phyloP scores from a whole-genome alignment of 495 filamentous ascomycete species.

The Chaetomidium leptoderma region DNA sequence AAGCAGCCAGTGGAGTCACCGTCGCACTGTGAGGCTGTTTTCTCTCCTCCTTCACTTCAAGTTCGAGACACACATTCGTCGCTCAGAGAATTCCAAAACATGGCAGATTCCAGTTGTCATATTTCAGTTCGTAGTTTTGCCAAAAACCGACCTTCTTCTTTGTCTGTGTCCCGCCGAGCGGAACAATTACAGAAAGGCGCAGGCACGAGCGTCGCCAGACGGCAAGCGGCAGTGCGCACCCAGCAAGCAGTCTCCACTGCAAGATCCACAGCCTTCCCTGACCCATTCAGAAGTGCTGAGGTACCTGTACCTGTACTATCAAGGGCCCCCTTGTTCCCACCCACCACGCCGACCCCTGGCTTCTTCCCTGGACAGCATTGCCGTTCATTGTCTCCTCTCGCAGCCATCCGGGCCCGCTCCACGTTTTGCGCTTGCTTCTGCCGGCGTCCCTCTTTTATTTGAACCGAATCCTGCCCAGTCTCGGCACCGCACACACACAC shows the following conservation, averaged over 20 bases:
- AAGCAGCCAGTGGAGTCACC: background rate
- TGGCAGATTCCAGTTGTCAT: background rate
- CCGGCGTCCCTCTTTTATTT: slow-evolving; percentile 31
- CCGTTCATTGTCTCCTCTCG: slow-evolving; percentile 16
- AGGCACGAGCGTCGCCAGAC: slow-evolving; percentile 22
- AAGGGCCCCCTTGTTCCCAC: slow-evolving; percentile 2
- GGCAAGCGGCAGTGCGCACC: slow-evolving; percentile 33
- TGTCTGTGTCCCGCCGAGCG: slow-evolving; percentile 13
- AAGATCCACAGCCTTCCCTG: slow-evolving; percentile 13
- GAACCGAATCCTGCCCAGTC: slow-evolving; percentile 30
- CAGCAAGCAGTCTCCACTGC: slow-evolving; percentile 17
- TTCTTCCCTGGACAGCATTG: slow-evolving; percentile 12
- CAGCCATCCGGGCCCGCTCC: slow-evolving; percentile 14
- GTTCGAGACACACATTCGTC: background rate
- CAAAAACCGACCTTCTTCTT: background rate
- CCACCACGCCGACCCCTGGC: slow-evolving; percentile 13
- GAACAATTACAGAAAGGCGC: slow-evolving; percentile 1
- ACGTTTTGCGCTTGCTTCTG: slow-evolving; percentile 15
- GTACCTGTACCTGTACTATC: slow-evolving; percentile 23
- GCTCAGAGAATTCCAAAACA: background rate
- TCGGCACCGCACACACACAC: slow-evolving; percentile 25
- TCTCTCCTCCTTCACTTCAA: background rate
- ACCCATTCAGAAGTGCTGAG: slow-evolving; percentile 5
- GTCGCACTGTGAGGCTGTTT: background rate
- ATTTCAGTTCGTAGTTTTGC: background rate